phyloP scores from a whole-genome alignment of 805 yeast species.

The Zygosaccharomyces lentus region DNA sequence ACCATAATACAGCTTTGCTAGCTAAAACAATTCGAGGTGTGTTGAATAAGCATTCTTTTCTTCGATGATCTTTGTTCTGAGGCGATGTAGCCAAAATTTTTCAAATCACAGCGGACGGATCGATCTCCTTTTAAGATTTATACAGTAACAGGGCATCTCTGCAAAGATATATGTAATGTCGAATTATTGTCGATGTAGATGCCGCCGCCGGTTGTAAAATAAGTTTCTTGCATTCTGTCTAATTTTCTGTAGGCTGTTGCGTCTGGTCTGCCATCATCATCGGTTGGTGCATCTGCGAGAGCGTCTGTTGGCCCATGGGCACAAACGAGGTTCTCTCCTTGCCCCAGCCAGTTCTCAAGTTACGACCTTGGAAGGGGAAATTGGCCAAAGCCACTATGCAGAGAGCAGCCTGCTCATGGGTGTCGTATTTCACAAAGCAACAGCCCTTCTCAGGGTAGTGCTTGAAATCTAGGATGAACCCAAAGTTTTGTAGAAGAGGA shows the following conservation, averaged over 20 bases:
- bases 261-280: slow-evolving; percentile 5
- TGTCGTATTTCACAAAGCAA: slow-evolving; percentile 82
- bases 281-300: slow-evolving; percentile 18
- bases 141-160: not conserved
- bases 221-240: not conserved
- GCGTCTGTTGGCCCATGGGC: slow-evolving; percentile 22
- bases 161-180: not conserved
- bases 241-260: not conserved
- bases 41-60: not conserved
- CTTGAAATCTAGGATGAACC: slow-evolving; percentile 76
- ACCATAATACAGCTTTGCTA: not conserved
- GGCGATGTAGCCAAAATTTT: slow-evolving; percentile 5
- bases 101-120: slow-evolving; percentile 1
- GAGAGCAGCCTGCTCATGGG: slow-evolving; percentile 84
- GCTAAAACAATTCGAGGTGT: not conserved
- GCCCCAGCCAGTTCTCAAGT: slow-evolving; percentile 86
- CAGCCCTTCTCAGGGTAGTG: slow-evolving; percentile 77
- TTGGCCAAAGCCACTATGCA: slow-evolving; percentile 78
- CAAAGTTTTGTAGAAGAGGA: slow-evolving; percentile 73
- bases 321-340: slow-evolving; percentile 45
- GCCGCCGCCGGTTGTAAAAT: not conserved
- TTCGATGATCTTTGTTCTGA: not conserved
- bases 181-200: not conserved
- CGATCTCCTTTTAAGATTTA: not conserved
- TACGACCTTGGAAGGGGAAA: slow-evolving; percentile 67